Percentiles rank a stretch among this genome's conserved stretches.
Evolutionary conservation across 2,329 filamentous ascomycete species (phyloP).

Genomic region (Corynespora cassiicola): DNA sequence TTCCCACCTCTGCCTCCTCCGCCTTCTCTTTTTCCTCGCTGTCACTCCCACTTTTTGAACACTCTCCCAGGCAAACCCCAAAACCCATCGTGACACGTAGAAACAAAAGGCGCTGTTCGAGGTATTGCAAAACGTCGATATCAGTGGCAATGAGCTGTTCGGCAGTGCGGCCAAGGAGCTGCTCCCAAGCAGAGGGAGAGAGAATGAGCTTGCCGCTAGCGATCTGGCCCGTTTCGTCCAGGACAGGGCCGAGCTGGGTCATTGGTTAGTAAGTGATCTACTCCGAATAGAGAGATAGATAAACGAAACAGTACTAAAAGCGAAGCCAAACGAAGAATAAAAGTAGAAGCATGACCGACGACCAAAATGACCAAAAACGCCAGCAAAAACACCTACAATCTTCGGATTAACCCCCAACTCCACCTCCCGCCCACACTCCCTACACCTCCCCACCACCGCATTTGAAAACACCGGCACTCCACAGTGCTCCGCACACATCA

Average conservation of each 20-base stretch:
- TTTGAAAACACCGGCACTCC: constrained; percentile 63
- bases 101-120: constrained; percentile 61
- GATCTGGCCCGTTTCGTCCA: constrained; percentile 65
- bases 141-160: constrained; percentile 51
- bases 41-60: constrained; percentile 1
- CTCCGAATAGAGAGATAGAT: background rate
- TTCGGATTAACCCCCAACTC: constrained; percentile 50
- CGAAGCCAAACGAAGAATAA: no score
- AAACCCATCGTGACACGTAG: constrained; percentile 62
- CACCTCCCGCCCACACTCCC: constrained; percentile 47
- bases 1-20: constrained; percentile 29
- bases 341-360: no score
- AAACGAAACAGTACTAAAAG: no score
- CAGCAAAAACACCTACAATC: constrained; percentile 37
- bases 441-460: constrained; percentile 44
- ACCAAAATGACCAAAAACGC: no score
- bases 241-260: constrained; percentile 47
- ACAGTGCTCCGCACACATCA: constrained; percentile 58
- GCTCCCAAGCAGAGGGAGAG: constrained; percentile 59
- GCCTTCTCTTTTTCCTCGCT: constrained; percentile 2
- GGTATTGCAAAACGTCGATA: constrained; percentile 50
- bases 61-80: constrained; percentile 54
- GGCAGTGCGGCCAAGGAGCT: constrained; percentile 54
- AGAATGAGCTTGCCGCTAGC: constrained; percentile 60
- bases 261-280: no score